Evolutionary conservation across 108 stramenopile species (phyloP).

Genomic region (Aurantiochytrium sp.): DNA sequence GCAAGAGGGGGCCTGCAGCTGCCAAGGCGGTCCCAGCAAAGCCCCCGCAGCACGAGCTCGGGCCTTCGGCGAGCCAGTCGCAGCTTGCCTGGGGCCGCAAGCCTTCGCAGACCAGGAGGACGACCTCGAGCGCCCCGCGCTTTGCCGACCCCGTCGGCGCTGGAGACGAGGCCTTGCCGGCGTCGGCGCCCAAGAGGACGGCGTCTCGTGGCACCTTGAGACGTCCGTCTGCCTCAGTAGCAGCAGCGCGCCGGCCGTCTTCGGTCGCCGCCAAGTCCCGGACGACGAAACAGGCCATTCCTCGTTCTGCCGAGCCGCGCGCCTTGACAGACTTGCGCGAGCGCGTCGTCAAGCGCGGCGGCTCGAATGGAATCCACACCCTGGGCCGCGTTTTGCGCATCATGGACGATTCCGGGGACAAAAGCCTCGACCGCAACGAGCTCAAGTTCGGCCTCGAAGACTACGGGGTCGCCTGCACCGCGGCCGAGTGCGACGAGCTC

Average conservation of each 20-base stretch:
- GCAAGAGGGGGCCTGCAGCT: no score
- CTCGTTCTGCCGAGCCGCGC: neutral
- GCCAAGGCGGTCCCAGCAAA: neutral
- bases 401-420: conserved; percentile 48
- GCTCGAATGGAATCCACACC: conserved; percentile 8
- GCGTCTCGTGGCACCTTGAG: no score
- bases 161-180: neutral
- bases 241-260: no score
- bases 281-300: no score
- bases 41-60: no score
- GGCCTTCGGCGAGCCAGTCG: neutral
- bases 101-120: neutral
- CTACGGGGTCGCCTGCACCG: conserved; percentile 30
- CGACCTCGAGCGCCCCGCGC: no score
- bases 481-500: conserved; percentile 37
- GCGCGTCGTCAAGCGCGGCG: neutral
- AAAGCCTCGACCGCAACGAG: conserved; percentile 37
- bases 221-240: no score
- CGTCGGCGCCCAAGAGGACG: no score
- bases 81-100: neutral
- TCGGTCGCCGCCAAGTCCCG: no score
- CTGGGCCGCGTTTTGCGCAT: conserved; percentile 36
- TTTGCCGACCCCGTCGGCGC: no score
- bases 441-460: conserved; percentile 49
- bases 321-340: neutral